phyloP scores from a whole-genome alignment of 2,329 filamentous ascomycete genomes.

The Ustulina deusta region DNA sequence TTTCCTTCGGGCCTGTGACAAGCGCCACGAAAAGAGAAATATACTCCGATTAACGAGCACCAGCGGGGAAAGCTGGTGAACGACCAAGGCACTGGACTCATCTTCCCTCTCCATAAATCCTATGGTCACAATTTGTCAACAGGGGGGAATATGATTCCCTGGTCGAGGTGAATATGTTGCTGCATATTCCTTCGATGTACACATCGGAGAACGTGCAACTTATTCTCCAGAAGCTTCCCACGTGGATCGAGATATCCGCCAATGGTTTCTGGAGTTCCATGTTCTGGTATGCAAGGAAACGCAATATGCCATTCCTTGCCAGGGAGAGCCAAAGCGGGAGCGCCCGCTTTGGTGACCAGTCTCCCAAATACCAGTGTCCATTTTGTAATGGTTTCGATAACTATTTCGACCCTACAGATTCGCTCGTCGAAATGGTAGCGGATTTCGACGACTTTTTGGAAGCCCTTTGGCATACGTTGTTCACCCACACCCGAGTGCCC shows the following conservation, averaged over 20 bases:
- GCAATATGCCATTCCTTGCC: slow-evolving; percentile 9
- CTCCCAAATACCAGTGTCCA: slow-evolving; percentile 29
- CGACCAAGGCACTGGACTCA: slow-evolving; percentile 14
- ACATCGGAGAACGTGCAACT: slow-evolving; percentile 6
- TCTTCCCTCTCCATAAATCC: slow-evolving; percentile 25
- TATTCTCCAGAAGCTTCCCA: slow-evolving; percentile 19
- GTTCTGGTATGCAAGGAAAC: slow-evolving; percentile 33
- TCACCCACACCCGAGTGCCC: slow-evolving; percentile 7
- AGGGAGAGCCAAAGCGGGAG: not conserved
- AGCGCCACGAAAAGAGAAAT: slow-evolving; percentile 3
- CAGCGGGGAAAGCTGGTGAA: slow-evolving; percentile 22
- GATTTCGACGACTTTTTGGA: slow-evolving; percentile 13
- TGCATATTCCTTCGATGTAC: slow-evolving; percentile 23
- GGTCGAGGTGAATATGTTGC: slow-evolving; percentile 10
- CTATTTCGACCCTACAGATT: not conserved
- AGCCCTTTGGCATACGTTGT: slow-evolving; percentile 24
- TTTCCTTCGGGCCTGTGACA: slow-evolving; percentile 26
- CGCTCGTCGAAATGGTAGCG: not conserved
- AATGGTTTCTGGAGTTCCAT: slow-evolving; percentile 19
- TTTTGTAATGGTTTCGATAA: slow-evolving; percentile 33
- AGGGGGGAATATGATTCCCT: slow-evolving; percentile 15
- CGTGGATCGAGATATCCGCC: slow-evolving; percentile 14
- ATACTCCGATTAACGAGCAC: slow-evolving; percentile 12
- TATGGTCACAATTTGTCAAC: slow-evolving; percentile 21
- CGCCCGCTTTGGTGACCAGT: slow-evolving; percentile 7